A percentile compares a stretch with the other conserved stretches of the same genome.
These are phyloP conservation scores for Penicillium tannophilum DNA, from an alignment of 495 filamentous ascomycete genomes.

Conservation along the genomic window DNA sequence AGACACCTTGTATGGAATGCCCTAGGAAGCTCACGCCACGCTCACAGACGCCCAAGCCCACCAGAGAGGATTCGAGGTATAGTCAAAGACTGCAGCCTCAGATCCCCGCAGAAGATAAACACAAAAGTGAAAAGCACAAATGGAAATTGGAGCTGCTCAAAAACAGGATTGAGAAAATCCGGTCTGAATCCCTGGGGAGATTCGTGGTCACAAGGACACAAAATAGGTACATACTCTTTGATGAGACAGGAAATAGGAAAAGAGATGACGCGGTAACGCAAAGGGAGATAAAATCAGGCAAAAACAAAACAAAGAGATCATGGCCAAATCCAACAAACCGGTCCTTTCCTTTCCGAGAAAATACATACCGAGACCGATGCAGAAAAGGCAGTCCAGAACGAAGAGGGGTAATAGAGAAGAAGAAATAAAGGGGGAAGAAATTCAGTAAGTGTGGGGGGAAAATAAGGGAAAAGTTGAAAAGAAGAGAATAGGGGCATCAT, in stretches of 20 bases:
- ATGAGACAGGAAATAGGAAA: conserved; percentile 26
- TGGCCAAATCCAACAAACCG: conserved; percentile 39
- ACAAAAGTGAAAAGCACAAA: conserved; percentile 20
- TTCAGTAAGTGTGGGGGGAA: conserved; percentile 19
- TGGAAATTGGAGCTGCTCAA: conserved; percentile 33
- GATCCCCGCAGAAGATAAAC: conserved; percentile 3
- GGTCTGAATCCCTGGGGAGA: conserved; percentile 19
- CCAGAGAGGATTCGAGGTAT: conserved; percentile 1
- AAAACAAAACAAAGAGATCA: conserved; percentile 28
- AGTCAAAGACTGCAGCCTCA: conserved; percentile 6
- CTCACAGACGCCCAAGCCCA: conserved; percentile 18
- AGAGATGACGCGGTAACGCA: conserved; percentile 29
- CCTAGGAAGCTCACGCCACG: conserved; percentile 24
- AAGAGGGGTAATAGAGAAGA: conserved; percentile 29
- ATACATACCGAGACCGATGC: conserved; percentile 45
- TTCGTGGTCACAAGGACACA: conserved; percentile 25
- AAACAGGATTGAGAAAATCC: conserved; percentile 27
- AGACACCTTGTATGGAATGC: conserved; percentile 20
- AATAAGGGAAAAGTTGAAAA: conserved; percentile 26
- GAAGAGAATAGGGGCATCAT: conserved; percentile 34
- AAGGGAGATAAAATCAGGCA: conserved; percentile 32
- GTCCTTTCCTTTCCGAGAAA: conserved; percentile 38
- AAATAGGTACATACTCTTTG: conserved; percentile 36
- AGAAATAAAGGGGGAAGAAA: conserved; percentile 22
- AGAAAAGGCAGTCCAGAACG: conserved; percentile 33